Evolutionary conservation across 2,329 filamentous ascomycete genomes (phyloP).

Genomic region (Geoglossum cookeanum): DNA sequence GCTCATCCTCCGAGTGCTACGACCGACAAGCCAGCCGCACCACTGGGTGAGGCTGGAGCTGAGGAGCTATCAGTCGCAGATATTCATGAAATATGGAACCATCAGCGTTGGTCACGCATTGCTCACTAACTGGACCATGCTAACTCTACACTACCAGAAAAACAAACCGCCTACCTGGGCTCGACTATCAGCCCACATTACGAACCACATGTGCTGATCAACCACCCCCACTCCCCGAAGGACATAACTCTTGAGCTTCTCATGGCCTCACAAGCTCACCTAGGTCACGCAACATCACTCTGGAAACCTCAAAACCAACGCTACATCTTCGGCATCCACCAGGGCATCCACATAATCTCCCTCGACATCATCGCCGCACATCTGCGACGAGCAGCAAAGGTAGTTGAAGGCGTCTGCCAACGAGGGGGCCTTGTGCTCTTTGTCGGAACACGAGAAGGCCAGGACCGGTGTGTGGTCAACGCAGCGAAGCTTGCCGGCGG

Average conservation of each 20-base stretch:
- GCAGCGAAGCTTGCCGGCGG: slow-evolving; percentile 60
- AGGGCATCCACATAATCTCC: slow-evolving; percentile 82
- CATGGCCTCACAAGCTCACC: slow-evolving; percentile 68
- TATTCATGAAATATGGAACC: background rate
- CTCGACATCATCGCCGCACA: slow-evolving; percentile 78
- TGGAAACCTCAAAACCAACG: slow-evolving; percentile 92
- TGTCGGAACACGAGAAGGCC: slow-evolving; percentile 68
- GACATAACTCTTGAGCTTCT: slow-evolving; percentile 83
- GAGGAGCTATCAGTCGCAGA: background rate
- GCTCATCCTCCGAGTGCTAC: background rate
- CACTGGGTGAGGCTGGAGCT: background rate
- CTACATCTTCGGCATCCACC: slow-evolving; percentile 81
- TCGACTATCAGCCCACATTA: slow-evolving; percentile 32
- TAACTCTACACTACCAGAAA: slow-evolving; percentile 12
- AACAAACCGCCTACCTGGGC: slow-evolving; percentile 20
- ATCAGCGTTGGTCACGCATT: background rate
- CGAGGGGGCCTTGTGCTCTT: slow-evolving; percentile 75
- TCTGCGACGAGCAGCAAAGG: slow-evolving; percentile 77
- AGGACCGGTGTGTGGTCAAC: slow-evolving; percentile 60
- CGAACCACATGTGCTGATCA: slow-evolving; percentile 44
- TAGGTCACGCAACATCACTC: slow-evolving; percentile 74
- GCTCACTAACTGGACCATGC: background rate
- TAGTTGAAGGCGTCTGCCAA: slow-evolving; percentile 73
- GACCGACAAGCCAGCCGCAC: background rate
- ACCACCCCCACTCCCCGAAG: slow-evolving; percentile 53